Base-by-base conservation (phyloP, 495 filamentous ascomycete species). In the Podospora australis region DNA sequence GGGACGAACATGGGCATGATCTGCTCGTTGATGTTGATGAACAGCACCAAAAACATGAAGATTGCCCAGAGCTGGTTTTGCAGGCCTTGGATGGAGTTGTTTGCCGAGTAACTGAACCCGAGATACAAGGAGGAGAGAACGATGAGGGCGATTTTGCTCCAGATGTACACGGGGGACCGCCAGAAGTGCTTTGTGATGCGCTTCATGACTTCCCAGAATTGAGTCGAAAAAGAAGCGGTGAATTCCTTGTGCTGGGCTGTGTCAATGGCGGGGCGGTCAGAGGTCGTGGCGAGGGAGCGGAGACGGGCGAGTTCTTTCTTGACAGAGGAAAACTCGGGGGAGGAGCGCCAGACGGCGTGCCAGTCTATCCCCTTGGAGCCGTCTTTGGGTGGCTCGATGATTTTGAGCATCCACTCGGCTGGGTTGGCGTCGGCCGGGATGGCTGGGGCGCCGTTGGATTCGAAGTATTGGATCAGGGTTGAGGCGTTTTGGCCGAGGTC, bases 51-150 rank as follows among this genome's bases (percentile, higher is more conserved):
- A 2, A 86, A 62, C 73, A 85, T 77, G 60, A 89, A 88, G 39
- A 88, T 75, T 47, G 72, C 68, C 63, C 87, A 86, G 61, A 87
- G 74, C 51, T 82, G 78, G 53, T 84, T 84, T 56, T 86, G 82
- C 39, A 87, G 73, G 14, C 83, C 86, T 59, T 86, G 82, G 9
- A 77, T 62, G 16, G 71, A 74, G 46, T 72, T 75, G 21, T 78
- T 54, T 57, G 76, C 73, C 61, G 75, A 73, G 50, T 76, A 70
- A 3, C 74, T 57, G 14, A 74, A 49, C 26, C 75, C 67, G 14
- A 79, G 63, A 2, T 77, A 61, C 57, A 78, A 72, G 11, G 19
- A 25, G 35, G 39, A 23, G 13, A 55, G 39, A 6, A 39, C 39
- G 11, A 39, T 36, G 21, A 79, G 60, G 0, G 70, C 75, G 46